Conservation (phyloP, 495 filamentous ascomycete genomes). For the Acidomyces sp. region DNA sequence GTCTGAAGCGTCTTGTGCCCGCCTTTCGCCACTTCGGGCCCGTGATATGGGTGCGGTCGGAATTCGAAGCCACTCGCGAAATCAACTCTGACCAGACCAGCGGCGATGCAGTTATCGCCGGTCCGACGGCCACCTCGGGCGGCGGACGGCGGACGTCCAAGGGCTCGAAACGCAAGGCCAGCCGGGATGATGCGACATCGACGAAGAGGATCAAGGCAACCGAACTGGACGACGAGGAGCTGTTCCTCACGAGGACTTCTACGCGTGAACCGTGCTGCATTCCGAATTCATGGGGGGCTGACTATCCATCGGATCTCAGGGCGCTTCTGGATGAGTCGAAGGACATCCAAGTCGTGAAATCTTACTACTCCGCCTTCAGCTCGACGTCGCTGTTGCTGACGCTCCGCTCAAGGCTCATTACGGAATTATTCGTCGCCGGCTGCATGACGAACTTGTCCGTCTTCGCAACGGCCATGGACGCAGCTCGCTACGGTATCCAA, state of each 20-base stretch:
- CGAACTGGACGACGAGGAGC: slow-evolving; percentile 37
- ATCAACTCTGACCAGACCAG: slow-evolving; percentile 32
- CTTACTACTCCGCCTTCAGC: slow-evolving; percentile 79
- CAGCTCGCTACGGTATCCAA: slow-evolving; percentile 70
- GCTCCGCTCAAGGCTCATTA: slow-evolving; percentile 66
- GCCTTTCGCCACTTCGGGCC: slow-evolving; percentile 67
- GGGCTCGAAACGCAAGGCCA: slow-evolving; percentile 1
- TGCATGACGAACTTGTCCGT: slow-evolving; percentile 79
- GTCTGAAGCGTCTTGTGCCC: slow-evolving; percentile 50
- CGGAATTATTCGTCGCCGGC: slow-evolving; percentile 84
- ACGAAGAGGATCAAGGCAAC: slow-evolving; percentile 1
- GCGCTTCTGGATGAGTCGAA: slow-evolving; percentile 27
- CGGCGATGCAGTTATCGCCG: slow-evolving; percentile 31
- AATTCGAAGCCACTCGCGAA: background rate
- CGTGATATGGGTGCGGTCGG: slow-evolving; percentile 52
- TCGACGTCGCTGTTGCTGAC: slow-evolving; percentile 55
- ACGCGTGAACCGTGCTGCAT: slow-evolving; percentile 43
- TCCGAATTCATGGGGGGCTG: slow-evolving; percentile 48
- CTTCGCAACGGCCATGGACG: slow-evolving; percentile 85
- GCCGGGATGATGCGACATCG: background rate
- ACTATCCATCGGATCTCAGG: slow-evolving; percentile 49
- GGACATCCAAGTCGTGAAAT: slow-evolving; percentile 65
- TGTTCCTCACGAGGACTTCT: slow-evolving; percentile 39
- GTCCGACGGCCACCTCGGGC: slow-evolving; percentile 1
- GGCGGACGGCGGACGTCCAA: background rate